Conservation (phyloP, 768 basidiomycete genomes). For the Exsudoporus frostii region DNA sequence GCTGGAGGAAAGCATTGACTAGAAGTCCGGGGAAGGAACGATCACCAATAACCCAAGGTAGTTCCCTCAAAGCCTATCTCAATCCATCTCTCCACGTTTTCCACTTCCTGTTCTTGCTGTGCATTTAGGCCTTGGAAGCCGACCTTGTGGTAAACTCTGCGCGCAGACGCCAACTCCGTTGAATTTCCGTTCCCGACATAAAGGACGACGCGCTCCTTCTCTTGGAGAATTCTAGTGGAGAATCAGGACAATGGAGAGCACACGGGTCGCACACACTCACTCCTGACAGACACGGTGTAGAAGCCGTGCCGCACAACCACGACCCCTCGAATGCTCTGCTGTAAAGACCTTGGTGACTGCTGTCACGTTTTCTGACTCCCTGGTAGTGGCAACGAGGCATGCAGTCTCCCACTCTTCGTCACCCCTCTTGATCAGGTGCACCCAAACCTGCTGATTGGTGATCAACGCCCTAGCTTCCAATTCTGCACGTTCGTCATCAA, state of each 20-base stretch:
- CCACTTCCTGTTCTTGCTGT: conserved; percentile 27
- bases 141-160: conserved; percentile 56
- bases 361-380: conserved; percentile 53
- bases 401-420: conserved; percentile 42
- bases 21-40: not conserved
- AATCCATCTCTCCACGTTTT: conserved; percentile 53
- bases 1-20: not conserved
- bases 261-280: conserved; percentile 34
- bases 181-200: conserved; percentile 62
- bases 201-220: conserved; percentile 52
- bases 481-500: conserved; percentile 40
- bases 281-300: conserved; percentile 54
- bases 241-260: conserved; percentile 4
- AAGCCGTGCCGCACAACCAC: conserved; percentile 60
- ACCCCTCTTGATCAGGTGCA: conserved; percentile 44
- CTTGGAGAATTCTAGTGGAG: conserved; percentile 30
- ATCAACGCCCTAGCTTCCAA: conserved; percentile 54
- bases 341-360: conserved; percentile 77
- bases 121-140: conserved; percentile 58
- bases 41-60: conserved; percentile 67
- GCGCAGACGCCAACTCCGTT: conserved; percentile 39
- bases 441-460: conserved; percentile 50
- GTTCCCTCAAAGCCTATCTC: conserved; percentile 59
- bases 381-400: conserved; percentile 65
- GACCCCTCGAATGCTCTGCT: conserved; percentile 45